Evolutionary conservation across 2,329 filamentous ascomycete species (phyloP).

Genomic region (Corinectria fuckeliana): DNA sequence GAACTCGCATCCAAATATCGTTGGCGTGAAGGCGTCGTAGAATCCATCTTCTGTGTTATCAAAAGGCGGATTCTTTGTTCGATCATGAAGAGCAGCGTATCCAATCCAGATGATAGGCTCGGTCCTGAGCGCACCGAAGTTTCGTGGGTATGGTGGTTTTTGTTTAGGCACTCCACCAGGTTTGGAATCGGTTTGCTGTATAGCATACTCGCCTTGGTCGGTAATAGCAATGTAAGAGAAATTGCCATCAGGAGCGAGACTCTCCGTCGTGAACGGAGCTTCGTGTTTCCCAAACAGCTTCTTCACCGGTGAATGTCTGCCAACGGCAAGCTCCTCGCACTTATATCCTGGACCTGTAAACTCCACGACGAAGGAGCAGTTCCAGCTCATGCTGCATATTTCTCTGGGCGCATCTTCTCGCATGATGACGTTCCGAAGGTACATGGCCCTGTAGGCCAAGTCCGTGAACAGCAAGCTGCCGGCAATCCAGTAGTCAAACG

Average conservation of each 20-base stretch:
- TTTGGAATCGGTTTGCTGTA: constrained; percentile 16
- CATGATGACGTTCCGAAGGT: constrained; percentile 17
- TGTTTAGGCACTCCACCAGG: constrained; percentile 15
- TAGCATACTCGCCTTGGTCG: constrained; percentile 28
- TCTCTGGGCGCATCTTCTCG: constrained; percentile 9
- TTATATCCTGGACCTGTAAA: constrained; percentile 33
- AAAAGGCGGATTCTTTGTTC: constrained; percentile 14
- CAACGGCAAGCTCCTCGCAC: constrained; percentile 24
- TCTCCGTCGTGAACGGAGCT: constrained; percentile 22
- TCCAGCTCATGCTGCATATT: constrained; percentile 33
- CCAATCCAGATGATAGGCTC: constrained; percentile 36
- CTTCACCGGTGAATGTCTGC: constrained; percentile 19
- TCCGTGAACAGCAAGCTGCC: constrained; percentile 12
- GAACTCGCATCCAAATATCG: constrained; percentile 33
- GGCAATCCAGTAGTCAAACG: constrained; percentile 30
- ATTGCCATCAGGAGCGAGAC: constrained; percentile 24
- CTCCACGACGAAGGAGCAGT: constrained; percentile 29
- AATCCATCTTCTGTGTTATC: constrained; percentile 11
- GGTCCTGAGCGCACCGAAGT: constrained; percentile 31
- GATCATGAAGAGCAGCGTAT: constrained; percentile 25
- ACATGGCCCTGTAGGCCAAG: constrained; percentile 20
- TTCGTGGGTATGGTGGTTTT: constrained; percentile 27
- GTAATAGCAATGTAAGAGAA: constrained; percentile 24
- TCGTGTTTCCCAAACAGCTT: constrained; percentile 21
- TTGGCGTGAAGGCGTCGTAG: constrained; percentile 28